A percentile compares a stretch with the other conserved stretches of the same genome.
These are phyloP conservation scores for Auriscalpium orientale DNA, from an alignment of 768 basidiomycete genomes.

Conservation along the genomic window DNA sequence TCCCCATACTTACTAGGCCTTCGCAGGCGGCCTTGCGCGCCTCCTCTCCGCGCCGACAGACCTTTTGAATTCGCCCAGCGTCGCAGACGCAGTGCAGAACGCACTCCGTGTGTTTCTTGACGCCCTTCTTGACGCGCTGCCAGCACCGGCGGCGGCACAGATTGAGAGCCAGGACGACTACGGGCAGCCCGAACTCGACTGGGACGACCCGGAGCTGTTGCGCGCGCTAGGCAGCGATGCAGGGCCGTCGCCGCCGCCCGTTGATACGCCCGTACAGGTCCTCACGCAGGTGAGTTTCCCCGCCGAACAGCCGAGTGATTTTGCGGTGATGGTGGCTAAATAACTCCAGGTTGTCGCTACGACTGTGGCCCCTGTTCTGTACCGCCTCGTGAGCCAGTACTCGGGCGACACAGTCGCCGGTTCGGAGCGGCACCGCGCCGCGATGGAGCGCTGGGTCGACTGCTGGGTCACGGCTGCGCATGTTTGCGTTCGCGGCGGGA, in stretches of 20 bases:
- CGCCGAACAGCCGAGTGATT: not conserved
- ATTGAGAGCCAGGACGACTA: not conserved
- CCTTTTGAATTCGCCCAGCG: not conserved
- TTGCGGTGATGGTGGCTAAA: not conserved
- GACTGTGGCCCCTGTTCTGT: not conserved
- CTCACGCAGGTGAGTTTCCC: no score
- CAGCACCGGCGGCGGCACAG: not conserved
- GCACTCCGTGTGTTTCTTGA: not conserved
- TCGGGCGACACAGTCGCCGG: not conserved
- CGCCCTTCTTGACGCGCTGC: not conserved
- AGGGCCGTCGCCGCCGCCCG: not conserved
- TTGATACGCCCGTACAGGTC: no score
- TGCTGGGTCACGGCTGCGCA: not conserved
- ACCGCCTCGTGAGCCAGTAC: not conserved
- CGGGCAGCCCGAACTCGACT: not conserved
- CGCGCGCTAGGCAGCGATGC: not conserved
- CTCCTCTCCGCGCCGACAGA: not conserved
- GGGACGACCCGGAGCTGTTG: not conserved
- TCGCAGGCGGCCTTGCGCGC: not conserved
- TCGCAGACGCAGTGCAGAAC: not conserved
- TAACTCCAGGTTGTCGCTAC: not conserved
- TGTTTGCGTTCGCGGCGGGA: not conserved
- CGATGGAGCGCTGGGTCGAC: not conserved
- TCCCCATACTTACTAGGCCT: no score
- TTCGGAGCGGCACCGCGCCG: not conserved